Evolutionary conservation across 371 early-diverging fungal species (phyloP).

Genomic region (Mucor piriformis): DNA sequence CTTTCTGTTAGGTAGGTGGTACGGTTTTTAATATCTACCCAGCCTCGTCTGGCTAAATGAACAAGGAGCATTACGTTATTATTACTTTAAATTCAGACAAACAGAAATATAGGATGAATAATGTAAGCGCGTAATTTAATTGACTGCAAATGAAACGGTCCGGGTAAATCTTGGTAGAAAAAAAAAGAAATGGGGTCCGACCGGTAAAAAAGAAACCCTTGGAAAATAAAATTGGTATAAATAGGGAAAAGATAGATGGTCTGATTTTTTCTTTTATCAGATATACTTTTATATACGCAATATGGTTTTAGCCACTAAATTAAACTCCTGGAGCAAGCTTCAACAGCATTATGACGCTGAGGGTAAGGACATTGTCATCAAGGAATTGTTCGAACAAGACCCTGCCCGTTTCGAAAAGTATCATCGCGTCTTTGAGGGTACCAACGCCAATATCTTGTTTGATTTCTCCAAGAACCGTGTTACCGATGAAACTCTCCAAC

Average conservation of each 20-base stretch:
- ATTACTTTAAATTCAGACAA: too few species aligned
- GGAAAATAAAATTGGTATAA: background rate
- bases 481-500: constrained; percentile 75
- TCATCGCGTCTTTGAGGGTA: constrained; percentile 74
- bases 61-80: background rate
- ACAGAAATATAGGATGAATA: too few species aligned
- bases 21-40: too few species aligned
- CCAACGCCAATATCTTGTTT: constrained; percentile 74
- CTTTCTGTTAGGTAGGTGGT: background rate
- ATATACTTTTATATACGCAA: constrained; percentile 3
- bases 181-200: background rate
- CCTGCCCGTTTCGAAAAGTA: constrained; percentile 77
- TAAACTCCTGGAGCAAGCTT: constrained; percentile 81
- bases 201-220: constrained; percentile 1
- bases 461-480: constrained; percentile 96
- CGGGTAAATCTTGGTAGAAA: constrained; percentile 1
- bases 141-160: background rate
- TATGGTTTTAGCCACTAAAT: constrained; percentile 77
- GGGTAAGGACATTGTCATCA: constrained; percentile 76
- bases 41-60: too few species aligned
- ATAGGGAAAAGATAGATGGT: background rate
- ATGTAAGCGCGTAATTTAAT: background rate
- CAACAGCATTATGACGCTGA: constrained; percentile 81
- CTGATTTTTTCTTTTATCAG: too few species aligned
- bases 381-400: constrained; percentile 79